These are phyloP conservation scores for Lepiota venenata DNA, from an alignment of 768 basidiomycete species.

Conservation along the genomic window DNA sequence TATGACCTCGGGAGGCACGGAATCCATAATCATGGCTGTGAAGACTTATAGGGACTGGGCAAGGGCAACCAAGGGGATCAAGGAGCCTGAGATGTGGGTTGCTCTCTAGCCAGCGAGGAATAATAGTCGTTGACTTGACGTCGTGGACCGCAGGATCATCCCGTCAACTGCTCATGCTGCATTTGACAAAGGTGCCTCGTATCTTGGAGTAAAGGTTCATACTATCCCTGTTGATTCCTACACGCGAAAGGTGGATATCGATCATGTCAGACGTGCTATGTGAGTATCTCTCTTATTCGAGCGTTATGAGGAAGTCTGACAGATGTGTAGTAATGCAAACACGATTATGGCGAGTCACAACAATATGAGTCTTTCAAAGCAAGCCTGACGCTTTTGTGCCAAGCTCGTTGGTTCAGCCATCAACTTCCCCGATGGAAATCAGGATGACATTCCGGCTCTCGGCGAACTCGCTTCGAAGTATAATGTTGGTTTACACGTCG, in stretches of 20 bases:
- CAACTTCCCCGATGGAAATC: constrained; percentile 84
- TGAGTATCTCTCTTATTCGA: constrained; percentile 34
- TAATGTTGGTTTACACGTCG: constrained; percentile 88
- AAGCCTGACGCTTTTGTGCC: constrained; percentile 1
- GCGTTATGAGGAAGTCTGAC: not conserved
- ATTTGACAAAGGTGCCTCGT: constrained; percentile 90
- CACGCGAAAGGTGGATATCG: constrained; percentile 78
- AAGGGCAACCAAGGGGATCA: constrained; percentile 78
- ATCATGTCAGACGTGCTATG: constrained; percentile 83
- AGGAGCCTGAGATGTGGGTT: constrained; percentile 88
- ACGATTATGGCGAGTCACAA: constrained; percentile 69
- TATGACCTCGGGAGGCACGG: constrained; percentile 95
- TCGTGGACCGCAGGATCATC: constrained; percentile 53
- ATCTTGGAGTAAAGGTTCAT: constrained; percentile 88
- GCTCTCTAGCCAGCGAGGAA: not conserved
- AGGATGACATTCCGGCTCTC: constrained; percentile 82
- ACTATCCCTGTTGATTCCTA: constrained; percentile 74
- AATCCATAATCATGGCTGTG: constrained; percentile 93
- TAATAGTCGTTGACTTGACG: not conserved
- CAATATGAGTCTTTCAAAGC: not conserved
- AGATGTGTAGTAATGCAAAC: constrained; percentile 65
- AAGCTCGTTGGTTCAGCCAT: constrained; percentile 84
- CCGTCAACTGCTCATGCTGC: constrained; percentile 89
- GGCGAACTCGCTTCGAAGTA: constrained; percentile 68
- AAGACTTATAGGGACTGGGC: constrained; percentile 97